phyloP scores from a whole-genome alignment of 2,329 filamentous ascomycete species.

The Pezicula radicicola region DNA sequence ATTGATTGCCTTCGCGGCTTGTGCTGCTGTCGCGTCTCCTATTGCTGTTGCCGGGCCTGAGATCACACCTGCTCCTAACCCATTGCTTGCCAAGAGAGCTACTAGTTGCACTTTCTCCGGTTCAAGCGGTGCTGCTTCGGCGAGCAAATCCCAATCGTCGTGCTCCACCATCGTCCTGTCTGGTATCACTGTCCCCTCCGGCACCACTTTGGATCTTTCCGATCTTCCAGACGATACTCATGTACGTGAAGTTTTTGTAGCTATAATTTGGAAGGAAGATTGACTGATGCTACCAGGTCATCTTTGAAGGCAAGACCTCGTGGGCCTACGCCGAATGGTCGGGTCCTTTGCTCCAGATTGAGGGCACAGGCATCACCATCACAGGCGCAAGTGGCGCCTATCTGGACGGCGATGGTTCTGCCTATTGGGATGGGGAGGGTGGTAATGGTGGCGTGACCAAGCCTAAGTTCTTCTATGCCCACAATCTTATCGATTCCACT shows the following conservation, averaged over 20 bases:
- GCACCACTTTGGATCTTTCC: slow-evolving; percentile 47
- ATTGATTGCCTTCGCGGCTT: background rate
- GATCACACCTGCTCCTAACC: background rate
- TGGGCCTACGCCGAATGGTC: slow-evolving; percentile 64
- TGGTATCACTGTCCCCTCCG: slow-evolving; percentile 53
- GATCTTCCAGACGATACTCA: background rate
- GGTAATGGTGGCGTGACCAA: slow-evolving; percentile 55
- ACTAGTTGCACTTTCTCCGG: slow-evolving; percentile 53
- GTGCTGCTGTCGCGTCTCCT: background rate
- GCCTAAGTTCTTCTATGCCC: slow-evolving; percentile 58
- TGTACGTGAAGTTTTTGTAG: background rate
- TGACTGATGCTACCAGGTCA: slow-evolving; percentile 34
- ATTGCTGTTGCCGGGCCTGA: background rate
- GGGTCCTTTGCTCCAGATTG: slow-evolving; percentile 60
- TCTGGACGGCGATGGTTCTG: slow-evolving; percentile 52
- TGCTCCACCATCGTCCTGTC: slow-evolving; percentile 53
- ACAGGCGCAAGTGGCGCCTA: slow-evolving; percentile 46
- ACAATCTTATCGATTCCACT: slow-evolving; percentile 45
- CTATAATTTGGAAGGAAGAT: background rate
- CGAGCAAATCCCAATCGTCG: slow-evolving; percentile 43
- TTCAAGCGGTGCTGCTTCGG: slow-evolving; percentile 34
- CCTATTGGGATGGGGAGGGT: slow-evolving; percentile 60
- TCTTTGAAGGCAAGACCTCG: slow-evolving; percentile 62
- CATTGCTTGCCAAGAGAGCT: slow-evolving; percentile 11
- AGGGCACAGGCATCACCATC: slow-evolving; percentile 52